Evolutionary conservation across 768 basidiomycete genomes (phyloP), one percentile per base, ranked within the genome.

Genomic region (Leccinum arenicola): DNA sequence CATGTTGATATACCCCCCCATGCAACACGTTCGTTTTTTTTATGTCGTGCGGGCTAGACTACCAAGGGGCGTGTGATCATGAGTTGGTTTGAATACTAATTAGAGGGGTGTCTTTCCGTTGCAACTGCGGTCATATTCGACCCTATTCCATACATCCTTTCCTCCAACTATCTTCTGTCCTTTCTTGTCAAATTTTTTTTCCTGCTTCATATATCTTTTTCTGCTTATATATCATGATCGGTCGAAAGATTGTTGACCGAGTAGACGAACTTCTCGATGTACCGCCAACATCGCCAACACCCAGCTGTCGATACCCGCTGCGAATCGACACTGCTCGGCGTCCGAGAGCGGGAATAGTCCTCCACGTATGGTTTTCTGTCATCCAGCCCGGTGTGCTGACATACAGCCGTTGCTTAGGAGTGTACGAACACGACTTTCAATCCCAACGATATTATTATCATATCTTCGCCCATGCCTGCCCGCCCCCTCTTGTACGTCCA

Each of bases 231-330:
- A 29, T 29, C 29, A 29, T 74, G 70, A 66, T 61, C 48, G 72
- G 66, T 65, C 70, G 61, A 52, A 65, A 57, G 63, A 63, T 59
- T 40, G 61, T 70, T 56, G 63, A 63, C 61, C 72, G 58, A 43
- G 55, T 68, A 51, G 72, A 68, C 66, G 58, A 70, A 54, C 62
- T 36, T 49, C 49, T 61, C 55, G 60, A 63, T 62, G 62, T 47
- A 3, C 59, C 60, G 8, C 50, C 54, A 15, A 57, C 17, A 10
- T 40, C n/a, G 40, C 14, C 40, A n/a, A 52, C 55, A 36, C 56
- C 17, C 25, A 19, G 36, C 14, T 31, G 10, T 45, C 43, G 19
- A 51, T 45, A 48, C 40, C 62, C 64, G 48, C 27, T 63, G 52
- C 68, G 59, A 50, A 63, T 64, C 50, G 59, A 70, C 35, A 52